Evolutionary conservation across 2,329 filamentous ascomycete genomes (phyloP).

Genomic region (Fusarium sp.): DNA sequence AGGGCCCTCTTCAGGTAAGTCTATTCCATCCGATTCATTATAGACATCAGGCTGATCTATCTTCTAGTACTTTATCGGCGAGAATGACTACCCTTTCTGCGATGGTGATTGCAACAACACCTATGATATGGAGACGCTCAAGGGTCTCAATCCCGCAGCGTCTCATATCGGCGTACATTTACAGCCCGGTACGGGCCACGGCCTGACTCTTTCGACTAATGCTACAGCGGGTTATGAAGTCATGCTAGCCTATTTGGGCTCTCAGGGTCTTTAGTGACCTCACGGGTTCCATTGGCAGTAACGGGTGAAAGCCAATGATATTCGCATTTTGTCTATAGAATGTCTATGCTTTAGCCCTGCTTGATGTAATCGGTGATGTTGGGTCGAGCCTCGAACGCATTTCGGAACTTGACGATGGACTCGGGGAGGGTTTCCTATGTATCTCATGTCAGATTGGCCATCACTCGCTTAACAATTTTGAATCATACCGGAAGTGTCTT

Average conservation of each 20-base stretch:
- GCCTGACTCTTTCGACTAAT: not conserved
- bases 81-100: not conserved
- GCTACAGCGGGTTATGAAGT: not conserved
- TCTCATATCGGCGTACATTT: not conserved
- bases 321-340: fast-evolving
- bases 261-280: not conserved
- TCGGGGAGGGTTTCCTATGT: not conserved
- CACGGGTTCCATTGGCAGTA: fast-evolving
- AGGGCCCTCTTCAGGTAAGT: not conserved
- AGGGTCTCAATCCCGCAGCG: not conserved
- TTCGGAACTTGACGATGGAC: not conserved
- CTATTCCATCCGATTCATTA: fast-evolving
- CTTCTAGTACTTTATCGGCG: not conserved
- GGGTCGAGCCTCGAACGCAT: not conserved
- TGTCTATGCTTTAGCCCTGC: not conserved
- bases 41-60: fast-evolving
- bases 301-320: fast-evolving
- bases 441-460: fast-evolving
- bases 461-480: fast-evolving
- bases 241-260: not conserved
- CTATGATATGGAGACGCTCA: not conserved
- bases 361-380: constrained; percentile 3
- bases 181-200: not conserved
- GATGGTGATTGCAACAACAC: not conserved
- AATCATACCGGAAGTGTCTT: constrained; percentile 50